Percentiles rank a stretch among this genome's conserved stretches.
These are phyloP conservation scores for Talaromyces sp. DNA, from an alignment of 2,329 filamentous ascomycete species.

Conservation along the genomic window DNA sequence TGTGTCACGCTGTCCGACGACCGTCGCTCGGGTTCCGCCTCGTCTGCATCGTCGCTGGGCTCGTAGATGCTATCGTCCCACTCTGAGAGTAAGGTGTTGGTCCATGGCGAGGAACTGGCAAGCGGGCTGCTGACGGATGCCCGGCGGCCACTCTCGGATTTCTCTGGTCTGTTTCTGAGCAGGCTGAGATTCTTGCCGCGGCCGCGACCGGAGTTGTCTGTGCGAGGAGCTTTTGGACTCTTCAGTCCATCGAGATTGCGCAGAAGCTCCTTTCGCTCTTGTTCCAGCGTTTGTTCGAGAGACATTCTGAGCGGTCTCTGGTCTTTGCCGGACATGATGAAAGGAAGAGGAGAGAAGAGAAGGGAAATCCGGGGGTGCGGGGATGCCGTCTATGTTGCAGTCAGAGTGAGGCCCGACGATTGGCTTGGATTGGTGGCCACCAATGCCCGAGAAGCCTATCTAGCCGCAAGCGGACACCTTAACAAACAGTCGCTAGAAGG, in stretches of 20 bases:
- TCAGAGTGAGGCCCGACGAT: background rate
- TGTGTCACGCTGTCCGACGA: constrained; percentile 32
- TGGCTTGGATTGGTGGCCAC: constrained; percentile 3
- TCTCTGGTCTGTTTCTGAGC: constrained; percentile 4
- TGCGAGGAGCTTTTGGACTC: constrained; percentile 31
- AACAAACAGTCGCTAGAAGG: background rate
- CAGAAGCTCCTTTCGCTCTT: constrained; percentile 71
- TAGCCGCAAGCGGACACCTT: background rate
- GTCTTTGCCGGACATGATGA: constrained; percentile 9
- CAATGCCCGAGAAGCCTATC: background rate
- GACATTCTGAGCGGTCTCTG: constrained; percentile 53
- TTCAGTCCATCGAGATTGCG: constrained; percentile 56
- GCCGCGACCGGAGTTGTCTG: constrained; percentile 51
- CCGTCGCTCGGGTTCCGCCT: constrained; percentile 37
- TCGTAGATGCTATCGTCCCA: constrained; percentile 24
- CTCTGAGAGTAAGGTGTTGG: constrained; percentile 29
- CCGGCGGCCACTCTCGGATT: constrained; percentile 36
- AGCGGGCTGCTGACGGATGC: constrained; percentile 19
- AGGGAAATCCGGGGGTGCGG: constrained; percentile 16
- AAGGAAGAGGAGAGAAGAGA: background rate
- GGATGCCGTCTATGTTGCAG: background rate
- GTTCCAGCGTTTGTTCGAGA: constrained; percentile 71
- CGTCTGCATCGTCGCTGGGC: constrained; percentile 28
- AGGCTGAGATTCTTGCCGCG: constrained; percentile 45
- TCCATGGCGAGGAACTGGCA: constrained; percentile 23